Base-by-base conservation (phyloP, 2,329 filamentous ascomycete genomes). In the Mollisiaceae sp. region DNA sequence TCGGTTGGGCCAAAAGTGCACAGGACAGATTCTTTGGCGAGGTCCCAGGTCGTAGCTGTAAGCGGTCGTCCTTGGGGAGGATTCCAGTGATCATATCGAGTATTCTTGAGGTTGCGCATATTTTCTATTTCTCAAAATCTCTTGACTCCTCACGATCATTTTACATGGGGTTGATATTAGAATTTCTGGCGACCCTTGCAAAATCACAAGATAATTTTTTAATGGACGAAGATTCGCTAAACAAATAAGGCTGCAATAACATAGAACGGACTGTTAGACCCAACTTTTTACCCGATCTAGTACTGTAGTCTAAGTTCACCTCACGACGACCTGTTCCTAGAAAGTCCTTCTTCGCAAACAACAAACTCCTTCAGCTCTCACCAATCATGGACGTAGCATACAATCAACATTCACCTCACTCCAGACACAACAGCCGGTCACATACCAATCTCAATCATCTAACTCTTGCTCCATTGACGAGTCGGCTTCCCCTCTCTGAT, bases 51-150 rank as follows among this genome's bases (percentile, higher is more conserved):
- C 64, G 89, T 87, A 36, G 93, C 90, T 61, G 92, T 90, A 74
- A 95, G 82, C 69, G 85, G 83, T 64, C 89, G 80, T 45, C 67
- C 72, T 20, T n/a, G n/a, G n/a, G n/a, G n/a, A n/a, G n/a, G n/a
- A n/a, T 81, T 84, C 80, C 89, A 89, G 76, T 86, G 82, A 72
- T 86, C 85, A 77, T 91, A 89, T 75, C 86, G 87, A 74, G 93
- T 88, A 77, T 89, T 93, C 79, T 88, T 90, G 73, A 98, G 85
- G 79, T 97, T 98, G 77, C 92, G 90, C 94, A 98, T 98, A 52
- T 72, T 76, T 22, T 45, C 45, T 54, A 58, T 60, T 11, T 39
- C 54, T 61, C 22, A 27, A 52, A 35, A 18, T 32, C 9, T 41
- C 24, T 39, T 38, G 27, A 38, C 32, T 55, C 58, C 55, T 56